A percentile compares a stretch with the other conserved stretches of the same genome.
Conservation (phyloP, 2,329 filamentous ascomycete species). For the Septoria petroselini region DNA sequence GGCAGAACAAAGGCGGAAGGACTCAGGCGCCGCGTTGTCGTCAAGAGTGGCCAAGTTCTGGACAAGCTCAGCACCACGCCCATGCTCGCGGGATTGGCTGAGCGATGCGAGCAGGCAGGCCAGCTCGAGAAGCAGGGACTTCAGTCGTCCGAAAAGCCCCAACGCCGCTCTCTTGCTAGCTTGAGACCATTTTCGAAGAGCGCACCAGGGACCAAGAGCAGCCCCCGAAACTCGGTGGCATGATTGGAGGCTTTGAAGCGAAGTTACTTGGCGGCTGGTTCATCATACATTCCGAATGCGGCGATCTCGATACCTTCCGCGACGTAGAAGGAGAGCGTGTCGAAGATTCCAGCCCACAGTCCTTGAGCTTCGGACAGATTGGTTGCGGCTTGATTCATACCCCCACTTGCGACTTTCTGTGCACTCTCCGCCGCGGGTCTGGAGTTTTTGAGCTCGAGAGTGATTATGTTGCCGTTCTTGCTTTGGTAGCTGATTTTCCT, state of each 20-base stretch:
- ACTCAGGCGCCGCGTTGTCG: slow-evolving; percentile 17
- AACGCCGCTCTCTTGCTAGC: slow-evolving; percentile 4
- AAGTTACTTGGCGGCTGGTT: slow-evolving; percentile 16
- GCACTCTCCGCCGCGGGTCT: slow-evolving; percentile 23
- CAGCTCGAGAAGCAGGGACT: slow-evolving; percentile 7
- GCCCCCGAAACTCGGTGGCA: not conserved
- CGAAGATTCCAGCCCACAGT: slow-evolving; percentile 23
- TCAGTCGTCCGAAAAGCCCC: slow-evolving; percentile 4
- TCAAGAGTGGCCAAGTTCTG: slow-evolving; percentile 21
- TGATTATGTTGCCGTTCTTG: slow-evolving; percentile 24
- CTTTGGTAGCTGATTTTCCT: slow-evolving; percentile 26
- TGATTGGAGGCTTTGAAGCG: not conserved
- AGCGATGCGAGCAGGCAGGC: slow-evolving; percentile 20
- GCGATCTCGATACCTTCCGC: slow-evolving; percentile 28
- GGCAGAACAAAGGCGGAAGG: slow-evolving; percentile 26
- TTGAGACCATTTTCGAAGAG: slow-evolving; percentile 7
- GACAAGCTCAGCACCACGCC: slow-evolving; percentile 23
- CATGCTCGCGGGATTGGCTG: slow-evolving; percentile 24
- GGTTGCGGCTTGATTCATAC: slow-evolving; percentile 5
- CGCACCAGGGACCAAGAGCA: not conserved
- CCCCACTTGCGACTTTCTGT: slow-evolving; percentile 15
- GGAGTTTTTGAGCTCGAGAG: slow-evolving; percentile 26
- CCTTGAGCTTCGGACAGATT: slow-evolving; percentile 12
- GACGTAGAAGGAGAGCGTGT: slow-evolving; percentile 26
- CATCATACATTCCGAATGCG: slow-evolving; percentile 27